Evolutionary conservation across 495 filamentous ascomycete species (phyloP).

Genomic region (Xylaria acuta): DNA sequence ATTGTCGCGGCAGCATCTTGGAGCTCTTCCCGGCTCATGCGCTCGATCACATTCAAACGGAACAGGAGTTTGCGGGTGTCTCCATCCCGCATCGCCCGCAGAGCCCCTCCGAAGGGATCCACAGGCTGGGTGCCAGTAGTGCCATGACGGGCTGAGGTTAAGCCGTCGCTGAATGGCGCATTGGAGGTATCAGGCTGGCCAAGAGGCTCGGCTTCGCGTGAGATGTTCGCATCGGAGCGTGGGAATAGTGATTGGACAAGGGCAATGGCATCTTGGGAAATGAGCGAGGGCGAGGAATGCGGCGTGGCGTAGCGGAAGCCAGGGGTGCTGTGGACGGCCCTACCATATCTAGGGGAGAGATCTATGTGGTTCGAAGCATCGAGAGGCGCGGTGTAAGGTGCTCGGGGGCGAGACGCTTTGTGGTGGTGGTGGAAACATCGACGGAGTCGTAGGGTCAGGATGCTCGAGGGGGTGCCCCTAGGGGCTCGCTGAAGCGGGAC

Average conservation of each 20-base stretch:
- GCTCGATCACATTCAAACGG: slow-evolving; percentile 23
- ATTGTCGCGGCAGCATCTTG: slow-evolving; percentile 28
- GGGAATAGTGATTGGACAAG: slow-evolving; percentile 4
- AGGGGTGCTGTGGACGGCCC: not conserved
- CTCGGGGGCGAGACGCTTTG: not conserved
- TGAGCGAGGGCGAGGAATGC: not conserved
- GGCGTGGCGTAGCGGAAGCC: not conserved
- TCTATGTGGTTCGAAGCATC: not conserved
- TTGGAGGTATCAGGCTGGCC: not conserved
- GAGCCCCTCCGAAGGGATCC: slow-evolving; percentile 26
- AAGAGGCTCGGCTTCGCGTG: not conserved
- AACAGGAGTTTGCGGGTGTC: slow-evolving; percentile 34
- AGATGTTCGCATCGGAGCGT: not conserved
- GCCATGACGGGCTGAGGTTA: not conserved
- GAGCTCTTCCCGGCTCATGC: slow-evolving; percentile 24
- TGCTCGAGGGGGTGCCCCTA: slow-evolving; percentile 31
- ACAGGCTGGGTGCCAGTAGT: not conserved
- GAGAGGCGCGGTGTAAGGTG: not conserved
- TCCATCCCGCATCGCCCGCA: slow-evolving; percentile 30
- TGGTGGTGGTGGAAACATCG: slow-evolving; percentile 22
- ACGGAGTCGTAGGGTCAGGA: slow-evolving; percentile 30
- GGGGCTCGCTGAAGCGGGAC: slow-evolving; percentile 26
- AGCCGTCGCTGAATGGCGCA: not conserved
- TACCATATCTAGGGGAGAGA: not conserved
- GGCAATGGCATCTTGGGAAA: slow-evolving; percentile 13